Base-by-base conservation (phyloP, 192 early-diverging fungal species). In the Entomortierella beljakovae region DNA sequence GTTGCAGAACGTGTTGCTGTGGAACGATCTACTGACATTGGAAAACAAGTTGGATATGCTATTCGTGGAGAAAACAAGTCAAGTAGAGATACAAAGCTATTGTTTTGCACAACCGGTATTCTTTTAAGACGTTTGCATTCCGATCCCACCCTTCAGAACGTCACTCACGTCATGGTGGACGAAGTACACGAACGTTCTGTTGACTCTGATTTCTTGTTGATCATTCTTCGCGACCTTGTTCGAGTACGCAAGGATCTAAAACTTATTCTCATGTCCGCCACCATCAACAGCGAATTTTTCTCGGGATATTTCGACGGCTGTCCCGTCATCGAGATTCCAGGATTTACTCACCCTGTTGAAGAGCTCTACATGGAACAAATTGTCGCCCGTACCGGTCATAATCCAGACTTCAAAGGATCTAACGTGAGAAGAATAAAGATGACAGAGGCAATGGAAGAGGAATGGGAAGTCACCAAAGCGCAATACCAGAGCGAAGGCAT, bases 251-350 rank as follows among this genome's bases (percentile, higher is more conserved):
- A 85, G 25, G 88, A 93, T 57, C 67, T 98, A 11, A 84, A 87
- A 34, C 81, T 98, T 11, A 90, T 98, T 31, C 85, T 98, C 64
- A 98, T 98, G 96, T 95, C 93, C 54, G 96, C 96, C 43, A 96
- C 94, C 0, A 89, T 93, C 62, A 94, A 97, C 74, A 90, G 92
- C 60, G 84, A 90, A 20, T 75, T 90, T 32, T 97, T 97, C 75
- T 86, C 90, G 0, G 62, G 70, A 6, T 98, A 97, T 68, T 98
- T 98, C 79, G 90, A 88, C 26, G 62, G 48, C 33, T 84, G 86
- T n/a, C 90, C 89, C 2, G 81, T 85, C 2, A 80, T 92, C 40
- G 84, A 84, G 29, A 92, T 94, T 37, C 91, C 92, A 29, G 92
- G 92, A n/a, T 90, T 91, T 40, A 92, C 92, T 2, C 91, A 90